A percentile compares a stretch with the other conserved stretches of the same genome.
phyloP scores from a whole-genome alignment of 2,329 filamentous ascomycete species.

The Pseudogymnoascus sp. region DNA sequence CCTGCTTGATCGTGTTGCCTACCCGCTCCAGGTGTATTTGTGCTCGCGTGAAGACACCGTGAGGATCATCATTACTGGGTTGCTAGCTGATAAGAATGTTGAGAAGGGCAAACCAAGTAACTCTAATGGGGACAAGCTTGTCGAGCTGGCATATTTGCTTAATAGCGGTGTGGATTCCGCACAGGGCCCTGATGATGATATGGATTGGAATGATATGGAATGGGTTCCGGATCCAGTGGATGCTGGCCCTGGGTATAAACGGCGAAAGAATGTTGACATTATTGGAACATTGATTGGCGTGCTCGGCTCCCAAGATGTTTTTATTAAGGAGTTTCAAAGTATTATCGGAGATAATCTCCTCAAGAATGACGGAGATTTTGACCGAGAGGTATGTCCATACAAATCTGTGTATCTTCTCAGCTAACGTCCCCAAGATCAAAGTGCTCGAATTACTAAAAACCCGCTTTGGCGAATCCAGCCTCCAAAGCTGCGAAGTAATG shows the following conservation, averaged over 20 bases:
- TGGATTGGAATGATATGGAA: conserved; percentile 86
- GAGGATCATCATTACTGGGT: conserved; percentile 64
- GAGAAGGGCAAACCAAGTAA: conserved; percentile 25
- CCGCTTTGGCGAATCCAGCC: conserved; percentile 72
- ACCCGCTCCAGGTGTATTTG: conserved; percentile 65
- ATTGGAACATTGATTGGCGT: conserved; percentile 84
- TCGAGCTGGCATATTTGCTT: conserved; percentile 60
- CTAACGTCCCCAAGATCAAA: conserved; percentile 42
- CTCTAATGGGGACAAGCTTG: conserved; percentile 42
- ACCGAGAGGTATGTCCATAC: conserved; percentile 49
- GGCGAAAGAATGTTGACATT: conserved; percentile 81
- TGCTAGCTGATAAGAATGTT: conserved; percentile 53
- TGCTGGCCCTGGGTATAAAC: conserved; percentile 83
- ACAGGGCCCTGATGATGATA: conserved; percentile 50
- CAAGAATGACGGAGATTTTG: conserved; percentile 57
- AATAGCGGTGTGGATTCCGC: conserved; percentile 34
- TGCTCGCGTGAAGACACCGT: conserved; percentile 71
- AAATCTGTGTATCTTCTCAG: conserved; percentile 5
- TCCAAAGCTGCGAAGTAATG: conserved; percentile 97
- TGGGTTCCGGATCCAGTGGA: conserved; percentile 93
- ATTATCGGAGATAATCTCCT: conserved; percentile 79
- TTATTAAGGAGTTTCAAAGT: conserved; percentile 87
- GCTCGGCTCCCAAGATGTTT: conserved; percentile 81
- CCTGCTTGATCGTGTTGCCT: conserved; percentile 63
- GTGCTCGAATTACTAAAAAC: conserved; percentile 82